These are phyloP conservation scores for Orbilia brochopaga DNA, from an alignment of 2,329 filamentous ascomycete genomes.

Conservation along the genomic window DNA sequence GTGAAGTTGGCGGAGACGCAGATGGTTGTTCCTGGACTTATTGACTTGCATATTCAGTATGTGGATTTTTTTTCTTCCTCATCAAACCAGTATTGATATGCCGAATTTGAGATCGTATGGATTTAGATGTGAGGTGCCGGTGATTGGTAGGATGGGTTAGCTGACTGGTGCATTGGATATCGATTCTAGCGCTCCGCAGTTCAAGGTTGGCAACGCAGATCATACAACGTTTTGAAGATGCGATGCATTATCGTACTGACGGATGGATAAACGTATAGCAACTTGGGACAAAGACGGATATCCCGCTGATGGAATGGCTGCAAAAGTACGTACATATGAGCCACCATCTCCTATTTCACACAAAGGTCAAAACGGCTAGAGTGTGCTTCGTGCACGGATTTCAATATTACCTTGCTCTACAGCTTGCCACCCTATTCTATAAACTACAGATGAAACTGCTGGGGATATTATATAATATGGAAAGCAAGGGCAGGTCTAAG, in stretches of 20 bases:
- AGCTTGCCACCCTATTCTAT: too few relatives aligned
- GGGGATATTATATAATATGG: background rate
- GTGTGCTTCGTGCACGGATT: too few relatives aligned
- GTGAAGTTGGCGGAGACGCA: conserved; percentile 27
- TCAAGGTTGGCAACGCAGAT: conserved; percentile 47
- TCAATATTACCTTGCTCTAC: too few relatives aligned
- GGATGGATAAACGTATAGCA: conserved; percentile 36
- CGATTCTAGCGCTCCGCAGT: conserved; percentile 52
- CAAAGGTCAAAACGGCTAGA: too few relatives aligned
- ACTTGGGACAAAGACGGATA: conserved; percentile 54
- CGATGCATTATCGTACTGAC: conserved; percentile 3
- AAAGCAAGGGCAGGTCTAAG: background rate
- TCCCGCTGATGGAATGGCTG: conserved; percentile 54
- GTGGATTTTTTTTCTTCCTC: conserved; percentile 5
- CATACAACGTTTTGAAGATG: conserved; percentile 16
- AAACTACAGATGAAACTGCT: too few relatives aligned
- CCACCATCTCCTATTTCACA: background rate
- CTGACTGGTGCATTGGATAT: conserved; percentile 8
- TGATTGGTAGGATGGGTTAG: background rate
- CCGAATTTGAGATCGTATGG: too few relatives aligned
- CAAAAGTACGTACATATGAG: conserved; percentile 33
- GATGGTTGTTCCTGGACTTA: conserved; percentile 51
- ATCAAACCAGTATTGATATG: background rate
- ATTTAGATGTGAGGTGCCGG: background rate
- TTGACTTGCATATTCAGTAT: conserved; percentile 54